Evolutionary conservation across 2,329 filamentous ascomycete species (phyloP).

Genomic region (Bisporella sp.): DNA sequence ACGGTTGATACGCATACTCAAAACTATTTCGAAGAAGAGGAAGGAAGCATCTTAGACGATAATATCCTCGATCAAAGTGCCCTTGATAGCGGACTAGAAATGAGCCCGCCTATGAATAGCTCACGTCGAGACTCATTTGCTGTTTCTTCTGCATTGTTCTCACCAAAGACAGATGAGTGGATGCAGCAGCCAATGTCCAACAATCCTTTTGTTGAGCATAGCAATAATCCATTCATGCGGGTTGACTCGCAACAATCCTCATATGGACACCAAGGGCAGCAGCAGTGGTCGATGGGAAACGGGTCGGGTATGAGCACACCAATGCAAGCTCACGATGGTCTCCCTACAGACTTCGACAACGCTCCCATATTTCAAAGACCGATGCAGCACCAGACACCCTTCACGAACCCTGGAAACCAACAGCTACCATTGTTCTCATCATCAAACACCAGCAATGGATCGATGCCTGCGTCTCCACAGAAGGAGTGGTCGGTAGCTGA

Average conservation of each 20-base stretch:
- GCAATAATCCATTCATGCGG: slow-evolving; percentile 62
- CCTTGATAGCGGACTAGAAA: slow-evolving; percentile 54
- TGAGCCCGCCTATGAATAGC: slow-evolving; percentile 55
- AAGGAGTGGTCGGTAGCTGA: slow-evolving; percentile 49
- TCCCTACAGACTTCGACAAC: slow-evolving; percentile 48
- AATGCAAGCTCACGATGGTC: slow-evolving; percentile 61
- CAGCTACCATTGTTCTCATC: slow-evolving; percentile 48
- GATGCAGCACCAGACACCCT: slow-evolving; percentile 42
- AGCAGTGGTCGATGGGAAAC: slow-evolving; percentile 30
- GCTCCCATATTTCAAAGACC: slow-evolving; percentile 43
- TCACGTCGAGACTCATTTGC: slow-evolving; percentile 59
- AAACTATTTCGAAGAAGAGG: slow-evolving; percentile 52
- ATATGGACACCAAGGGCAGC: slow-evolving; percentile 22
- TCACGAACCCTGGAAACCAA: slow-evolving; percentile 43
- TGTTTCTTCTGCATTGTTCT: slow-evolving; percentile 52
- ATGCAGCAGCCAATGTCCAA: slow-evolving; percentile 58
- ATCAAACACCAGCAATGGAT: slow-evolving; percentile 37
- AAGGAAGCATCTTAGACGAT: slow-evolving; percentile 53
- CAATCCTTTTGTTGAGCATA: slow-evolving; percentile 52
- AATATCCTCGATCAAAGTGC: slow-evolving; percentile 51
- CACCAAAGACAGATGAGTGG: slow-evolving; percentile 59
- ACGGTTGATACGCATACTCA: slow-evolving; percentile 27
- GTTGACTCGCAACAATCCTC: slow-evolving; percentile 44
- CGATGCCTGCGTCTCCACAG: slow-evolving; percentile 49
- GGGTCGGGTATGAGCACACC: slow-evolving; percentile 68